Conservation (phyloP, 139 green algal genomes). For the Monoraphidium neglectum region DNA sequence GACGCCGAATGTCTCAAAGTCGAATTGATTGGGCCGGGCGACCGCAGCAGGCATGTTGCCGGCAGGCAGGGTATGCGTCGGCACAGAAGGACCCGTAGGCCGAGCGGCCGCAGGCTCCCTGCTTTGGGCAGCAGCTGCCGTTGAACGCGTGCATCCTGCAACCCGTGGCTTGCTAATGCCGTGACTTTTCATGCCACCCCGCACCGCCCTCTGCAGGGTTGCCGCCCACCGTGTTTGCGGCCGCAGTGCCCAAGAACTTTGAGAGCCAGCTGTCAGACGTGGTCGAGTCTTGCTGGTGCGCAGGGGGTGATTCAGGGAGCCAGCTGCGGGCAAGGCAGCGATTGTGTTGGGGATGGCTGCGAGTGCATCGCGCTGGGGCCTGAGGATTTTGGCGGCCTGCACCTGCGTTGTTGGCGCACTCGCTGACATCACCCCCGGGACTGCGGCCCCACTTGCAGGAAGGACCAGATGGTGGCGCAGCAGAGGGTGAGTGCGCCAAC, state of each 20-base stretch:
- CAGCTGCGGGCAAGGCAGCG: too few species aligned
- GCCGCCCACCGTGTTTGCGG: constrained; percentile 41
- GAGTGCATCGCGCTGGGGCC: too few species aligned
- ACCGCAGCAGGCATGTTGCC: background rate
- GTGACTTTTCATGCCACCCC: background rate
- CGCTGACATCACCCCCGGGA: too few species aligned
- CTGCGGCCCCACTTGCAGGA: too few species aligned
- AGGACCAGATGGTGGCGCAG: too few species aligned
- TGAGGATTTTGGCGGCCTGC: too few species aligned
- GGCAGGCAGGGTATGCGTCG: background rate
- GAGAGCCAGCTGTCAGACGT: constrained; percentile 32
- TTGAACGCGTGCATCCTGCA: background rate
- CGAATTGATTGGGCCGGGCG: background rate
- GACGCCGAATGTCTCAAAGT: background rate
- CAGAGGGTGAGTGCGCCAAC: too few species aligned
- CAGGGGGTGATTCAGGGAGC: too few species aligned
- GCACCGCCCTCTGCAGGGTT: constrained; percentile 29
- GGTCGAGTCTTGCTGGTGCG: constrained; percentile 29
- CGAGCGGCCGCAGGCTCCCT: background rate
- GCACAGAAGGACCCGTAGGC: background rate
- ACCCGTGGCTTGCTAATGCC: background rate
- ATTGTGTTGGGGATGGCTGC: too few species aligned
- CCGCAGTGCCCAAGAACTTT: constrained; percentile 47
- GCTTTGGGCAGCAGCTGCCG: background rate
- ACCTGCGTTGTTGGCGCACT: too few species aligned